Conservation (phyloP, 192 early-diverging fungal genomes). For the Coemansia sp. region DNA sequence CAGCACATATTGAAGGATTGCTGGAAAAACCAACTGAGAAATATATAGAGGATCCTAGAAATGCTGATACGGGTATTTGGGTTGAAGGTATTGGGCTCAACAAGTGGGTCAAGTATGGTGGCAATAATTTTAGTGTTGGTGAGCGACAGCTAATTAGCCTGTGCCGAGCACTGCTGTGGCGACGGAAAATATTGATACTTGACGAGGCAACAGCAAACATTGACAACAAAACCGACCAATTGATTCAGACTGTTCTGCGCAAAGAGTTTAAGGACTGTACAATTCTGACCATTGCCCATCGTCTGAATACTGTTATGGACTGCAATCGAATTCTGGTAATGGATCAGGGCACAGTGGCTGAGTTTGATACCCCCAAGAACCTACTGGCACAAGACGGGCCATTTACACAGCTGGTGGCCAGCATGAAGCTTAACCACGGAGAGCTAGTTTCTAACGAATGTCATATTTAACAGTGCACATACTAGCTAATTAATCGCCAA, state of each 20-base stretch:
- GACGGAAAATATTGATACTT: constrained; percentile 68
- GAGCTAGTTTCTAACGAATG: not conserved
- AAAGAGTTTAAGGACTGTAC: constrained; percentile 31
- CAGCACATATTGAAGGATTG: constrained; percentile 21
- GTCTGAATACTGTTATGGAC: constrained; percentile 63
- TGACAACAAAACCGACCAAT: constrained; percentile 56
- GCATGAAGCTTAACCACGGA: constrained; percentile 9
- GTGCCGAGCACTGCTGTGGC: constrained; percentile 63
- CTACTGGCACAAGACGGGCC: constrained; percentile 10
- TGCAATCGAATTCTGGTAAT: constrained; percentile 63
- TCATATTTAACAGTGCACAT: not conserved
- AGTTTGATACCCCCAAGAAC: constrained; percentile 28
- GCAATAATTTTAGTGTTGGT: constrained; percentile 70
- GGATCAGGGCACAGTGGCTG: constrained; percentile 30
- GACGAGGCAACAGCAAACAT: constrained; percentile 73
- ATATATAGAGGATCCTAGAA: constrained; percentile 2
- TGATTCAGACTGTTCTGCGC: constrained; percentile 66
- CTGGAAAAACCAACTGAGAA: constrained; percentile 42
- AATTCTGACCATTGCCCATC: constrained; percentile 69
- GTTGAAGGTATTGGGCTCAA: constrained; percentile 16
- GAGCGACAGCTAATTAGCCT: constrained; percentile 65
- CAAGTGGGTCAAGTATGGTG: constrained; percentile 42
- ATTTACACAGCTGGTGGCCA: constrained; percentile 15
- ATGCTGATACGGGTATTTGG: constrained; percentile 7
- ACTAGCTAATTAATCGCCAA: no score